Conservation (phyloP, 345 rosid genomes). For the Rhodomyrtus tomentosa region DNA sequence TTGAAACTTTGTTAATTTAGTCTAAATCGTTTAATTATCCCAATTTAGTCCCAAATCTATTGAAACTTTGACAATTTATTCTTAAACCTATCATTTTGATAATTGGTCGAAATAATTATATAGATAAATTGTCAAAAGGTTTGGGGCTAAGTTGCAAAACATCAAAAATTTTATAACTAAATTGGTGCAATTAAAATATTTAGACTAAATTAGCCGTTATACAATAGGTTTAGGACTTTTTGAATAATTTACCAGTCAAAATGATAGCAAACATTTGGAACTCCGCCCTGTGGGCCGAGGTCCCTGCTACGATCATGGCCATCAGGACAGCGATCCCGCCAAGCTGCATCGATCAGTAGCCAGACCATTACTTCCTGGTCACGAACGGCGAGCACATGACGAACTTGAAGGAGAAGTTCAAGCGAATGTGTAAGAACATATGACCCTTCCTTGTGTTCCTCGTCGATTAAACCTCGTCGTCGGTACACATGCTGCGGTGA, state of each 20-base stretch:
- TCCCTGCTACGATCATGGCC: conserved; percentile 32
- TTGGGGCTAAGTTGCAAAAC: too few species aligned
- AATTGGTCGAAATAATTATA: too few species aligned
- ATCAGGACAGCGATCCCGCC: conserved; percentile 33
- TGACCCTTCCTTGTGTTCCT: neutral
- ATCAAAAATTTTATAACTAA: too few species aligned
- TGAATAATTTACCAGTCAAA: neutral
- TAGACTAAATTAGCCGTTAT: too few species aligned
- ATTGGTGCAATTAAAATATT: too few species aligned
- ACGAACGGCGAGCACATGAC: conserved; percentile 30
- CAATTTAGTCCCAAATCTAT: too few species aligned
- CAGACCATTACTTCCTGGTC: conserved; percentile 31
- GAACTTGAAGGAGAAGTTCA: conserved; percentile 39
- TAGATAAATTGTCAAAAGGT: too few species aligned
- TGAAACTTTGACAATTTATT: too few species aligned
- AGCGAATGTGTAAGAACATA: conserved; percentile 29
- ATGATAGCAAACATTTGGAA: neutral
- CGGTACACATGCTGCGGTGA: neutral
- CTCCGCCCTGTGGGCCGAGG: conserved; percentile 22
- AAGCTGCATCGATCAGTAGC: conserved; percentile 24
- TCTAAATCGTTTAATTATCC: too few species aligned
- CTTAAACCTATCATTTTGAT: too few species aligned
- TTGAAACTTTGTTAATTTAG: too few species aligned
- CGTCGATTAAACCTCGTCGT: neutral
- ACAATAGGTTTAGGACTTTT: too few species aligned